Base-by-base conservation (phyloP, 768 basidiomycete species). In the Psilocybe cyanescens region DNA sequence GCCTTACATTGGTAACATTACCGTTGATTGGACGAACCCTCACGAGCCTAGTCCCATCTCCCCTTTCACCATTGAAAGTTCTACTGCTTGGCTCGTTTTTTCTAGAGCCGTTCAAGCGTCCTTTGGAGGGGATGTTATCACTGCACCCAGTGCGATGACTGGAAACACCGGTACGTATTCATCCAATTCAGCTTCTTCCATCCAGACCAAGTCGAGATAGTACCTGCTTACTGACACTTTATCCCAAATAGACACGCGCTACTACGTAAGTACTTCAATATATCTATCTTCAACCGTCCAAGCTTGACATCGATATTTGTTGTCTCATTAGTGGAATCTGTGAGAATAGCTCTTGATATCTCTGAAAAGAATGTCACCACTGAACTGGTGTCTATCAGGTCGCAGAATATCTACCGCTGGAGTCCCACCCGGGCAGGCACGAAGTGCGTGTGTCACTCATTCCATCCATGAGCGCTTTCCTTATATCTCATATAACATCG, bases 381-480 rank as follows among this genome's bases (percentile, higher is more conserved):
- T 33, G 31, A 24, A 30, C 5, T 11, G 8, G 46, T 12, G 14
- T 3, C 6, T 39, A 7, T 24, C 45, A 73, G 72, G 24, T 69
- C 72, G 1, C 58, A 63, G 28, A 74, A 74, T 49, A 74, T 74
- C 30, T 74, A 74, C 49, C 70, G 72, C 11, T 74, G 72, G 72
- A 74, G 70, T 56, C 72, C 72, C 11, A 65, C 68, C 8, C 62
- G 72, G 11, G 59, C 55, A 12, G 71, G 71, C 31, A 71, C 70
- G 3, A 72, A 67, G 72, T 74, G 52, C 6, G 62, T 11, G 16
- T 24, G 31, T 14, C 19, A 12, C 3, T 19, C 29, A 47, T 46
- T 12, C 16, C 14, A 14, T 37, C 4, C 33, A 19, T 46, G 3
- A 16, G 61, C 7, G 24, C 2, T 35, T 2, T 35, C 6, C 33